These are phyloP conservation scores for Asterophora parasitica DNA, from an alignment of 768 basidiomycete species.

Conservation along the genomic window DNA sequence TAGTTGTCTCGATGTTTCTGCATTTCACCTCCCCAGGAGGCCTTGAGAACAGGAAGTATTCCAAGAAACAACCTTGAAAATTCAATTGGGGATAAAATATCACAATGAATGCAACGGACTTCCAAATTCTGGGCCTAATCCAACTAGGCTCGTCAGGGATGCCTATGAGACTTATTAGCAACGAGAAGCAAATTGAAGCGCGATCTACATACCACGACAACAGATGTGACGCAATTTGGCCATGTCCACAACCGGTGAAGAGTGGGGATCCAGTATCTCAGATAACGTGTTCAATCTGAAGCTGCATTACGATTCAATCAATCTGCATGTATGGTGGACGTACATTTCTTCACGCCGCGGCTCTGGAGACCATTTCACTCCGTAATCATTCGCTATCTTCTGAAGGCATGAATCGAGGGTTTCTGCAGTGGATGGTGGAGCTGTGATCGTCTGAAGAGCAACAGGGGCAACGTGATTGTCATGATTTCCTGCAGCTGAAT, in stretches of 20 bases:
- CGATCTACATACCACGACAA: conserved; percentile 45
- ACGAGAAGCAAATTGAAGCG: conserved; percentile 1
- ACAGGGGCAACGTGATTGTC: conserved; percentile 52
- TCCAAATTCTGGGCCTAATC: conserved; percentile 77
- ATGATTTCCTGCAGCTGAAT: conserved; percentile 44
- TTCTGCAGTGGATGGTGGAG: conserved; percentile 50
- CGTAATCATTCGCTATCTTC: conserved; percentile 47
- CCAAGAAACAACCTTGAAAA: conserved; percentile 54
- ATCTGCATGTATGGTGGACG: conserved; percentile 17
- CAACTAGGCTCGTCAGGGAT: conserved; percentile 71
- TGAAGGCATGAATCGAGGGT: conserved; percentile 53
- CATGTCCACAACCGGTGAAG: conserved; percentile 51
- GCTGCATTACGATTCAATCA: conserved; percentile 6
- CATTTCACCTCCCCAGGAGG: conserved; percentile 53
- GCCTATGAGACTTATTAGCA: conserved; percentile 35
- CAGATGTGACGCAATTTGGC: conserved; percentile 52
- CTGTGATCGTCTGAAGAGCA: conserved; percentile 48
- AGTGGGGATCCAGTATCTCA: conserved; percentile 51
- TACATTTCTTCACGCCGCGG: conserved; percentile 60
- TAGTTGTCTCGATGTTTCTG: conserved; percentile 63
- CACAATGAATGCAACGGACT: conserved; percentile 37
- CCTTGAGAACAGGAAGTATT: conserved; percentile 51
- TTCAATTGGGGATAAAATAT: conserved; percentile 7
- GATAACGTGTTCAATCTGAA: conserved; percentile 52
- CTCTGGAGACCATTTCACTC: conserved; percentile 59